Evolutionary conservation across 2,329 filamentous ascomycete genomes (phyloP).

Genomic region (Neofusicoccum sp.): DNA sequence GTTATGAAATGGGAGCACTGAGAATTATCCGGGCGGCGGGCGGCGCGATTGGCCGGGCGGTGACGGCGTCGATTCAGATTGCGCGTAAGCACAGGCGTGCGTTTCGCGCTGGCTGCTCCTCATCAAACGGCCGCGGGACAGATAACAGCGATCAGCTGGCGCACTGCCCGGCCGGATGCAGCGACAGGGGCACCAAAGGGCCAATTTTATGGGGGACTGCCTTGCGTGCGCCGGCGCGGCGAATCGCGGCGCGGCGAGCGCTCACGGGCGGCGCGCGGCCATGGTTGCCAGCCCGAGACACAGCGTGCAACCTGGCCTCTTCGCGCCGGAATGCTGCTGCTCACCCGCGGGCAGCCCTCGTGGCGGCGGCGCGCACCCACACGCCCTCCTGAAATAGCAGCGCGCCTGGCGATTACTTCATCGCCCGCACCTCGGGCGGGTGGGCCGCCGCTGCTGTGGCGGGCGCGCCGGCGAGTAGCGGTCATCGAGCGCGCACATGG

Average conservation of each 20-base stretch:
- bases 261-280: slow-evolving; percentile 5
- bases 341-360: background rate
- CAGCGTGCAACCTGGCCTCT: slow-evolving; percentile 17
- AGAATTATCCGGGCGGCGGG: slow-evolving; percentile 18
- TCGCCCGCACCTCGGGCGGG: background rate
- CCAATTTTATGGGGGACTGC: slow-evolving; percentile 19
- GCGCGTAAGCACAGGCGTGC: slow-evolving; percentile 21
- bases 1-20: slow-evolving; percentile 21
- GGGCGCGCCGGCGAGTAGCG: background rate
- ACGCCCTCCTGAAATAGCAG: slow-evolving; percentile 17
- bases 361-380: slow-evolving; percentile 12
- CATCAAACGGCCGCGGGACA: slow-evolving; percentile 22
- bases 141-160: slow-evolving; percentile 21
- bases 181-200: slow-evolving; percentile 19
- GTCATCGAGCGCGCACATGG: slow-evolving; percentile 8
- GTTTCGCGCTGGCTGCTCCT: slow-evolving; percentile 19
- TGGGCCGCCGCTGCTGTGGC: slow-evolving; percentile 1
- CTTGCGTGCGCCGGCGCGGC: slow-evolving; percentile 15
- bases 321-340: slow-evolving; percentile 12
- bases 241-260: slow-evolving; percentile 10
- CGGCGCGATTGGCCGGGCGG: slow-evolving; percentile 20
- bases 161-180: slow-evolving; percentile 20
- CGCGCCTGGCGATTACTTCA: slow-evolving; percentile 13
- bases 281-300: slow-evolving; percentile 9
- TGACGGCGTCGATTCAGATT: slow-evolving; percentile 21